Evolutionary conservation across 2,329 filamentous ascomycete species (phyloP), one percentile per base, ranked within the genome.

Genomic region (Stachybotrys echinatus): DNA sequence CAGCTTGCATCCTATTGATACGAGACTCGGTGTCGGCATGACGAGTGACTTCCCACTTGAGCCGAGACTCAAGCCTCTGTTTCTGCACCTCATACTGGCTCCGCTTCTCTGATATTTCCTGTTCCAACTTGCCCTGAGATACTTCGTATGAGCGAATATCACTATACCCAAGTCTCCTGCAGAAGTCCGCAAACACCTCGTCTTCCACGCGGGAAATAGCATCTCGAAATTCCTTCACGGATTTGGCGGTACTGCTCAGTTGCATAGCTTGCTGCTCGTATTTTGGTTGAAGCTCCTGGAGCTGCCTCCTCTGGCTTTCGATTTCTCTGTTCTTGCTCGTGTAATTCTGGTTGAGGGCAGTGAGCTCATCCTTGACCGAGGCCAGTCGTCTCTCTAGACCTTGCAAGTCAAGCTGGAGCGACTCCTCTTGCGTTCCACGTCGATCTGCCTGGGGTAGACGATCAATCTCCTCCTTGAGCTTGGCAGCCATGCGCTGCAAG

Each of bases 91-190:
- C 88, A 60, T 96, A 97, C 57, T 92, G 85, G 48, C 88, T 84
- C 54, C 89, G 89, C 74, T 92, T 92, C 68, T 94, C 85, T 1
- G 86, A 85, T 42, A 89, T 88, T 65, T 97, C 90, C 65, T 96
- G 89, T 67, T 97, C 92, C 45, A 95, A 74, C 40, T 88, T 91
- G 45, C 94, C 92, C 69, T 97, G 94, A 58, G 95, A 92, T 22
- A 87, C 87, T 65, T 97, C 91, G 61, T 97, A 99, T 51, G 90
- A 88, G 51, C 92, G 88, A 55, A 99, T 95, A 61, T 95, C 87
- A 51, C 82, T 78, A 65, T 96, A 97, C 1, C 92, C 90, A 19
- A 96, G 82, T 49, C 88, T 83, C 59, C 84, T 81, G 72, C 94
- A 99, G 72, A 99, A 99, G 39, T 77, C 77, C 20, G 78, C 77